phyloP scores from a whole-genome alignment of 495 filamentous ascomycete genomes.

The Penicillium turbatum region DNA sequence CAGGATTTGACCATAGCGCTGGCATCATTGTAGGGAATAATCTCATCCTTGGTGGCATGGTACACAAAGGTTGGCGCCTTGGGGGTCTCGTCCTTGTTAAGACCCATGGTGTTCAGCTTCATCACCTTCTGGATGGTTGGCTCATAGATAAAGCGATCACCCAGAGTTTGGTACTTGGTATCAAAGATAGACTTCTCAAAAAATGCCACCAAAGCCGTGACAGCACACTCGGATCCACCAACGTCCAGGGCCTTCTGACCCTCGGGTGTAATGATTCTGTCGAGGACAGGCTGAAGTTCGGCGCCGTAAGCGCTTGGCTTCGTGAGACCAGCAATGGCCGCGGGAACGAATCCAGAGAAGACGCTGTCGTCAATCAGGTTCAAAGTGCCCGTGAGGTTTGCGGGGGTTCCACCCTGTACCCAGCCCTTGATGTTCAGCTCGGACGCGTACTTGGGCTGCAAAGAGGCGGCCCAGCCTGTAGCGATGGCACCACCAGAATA shows the following conservation, averaged over 20 bases:
- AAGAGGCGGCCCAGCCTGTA: slow-evolving; percentile 49
- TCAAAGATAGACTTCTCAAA: slow-evolving; percentile 23
- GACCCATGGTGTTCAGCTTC: slow-evolving; percentile 22
- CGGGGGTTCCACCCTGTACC: slow-evolving; percentile 45
- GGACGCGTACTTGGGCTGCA: slow-evolving; percentile 50
- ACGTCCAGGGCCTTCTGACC: slow-evolving; percentile 16
- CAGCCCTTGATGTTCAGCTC: slow-evolving; percentile 49
- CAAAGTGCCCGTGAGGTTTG: slow-evolving; percentile 32
- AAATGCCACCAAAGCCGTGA: slow-evolving; percentile 20
- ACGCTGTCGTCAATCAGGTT: slow-evolving; percentile 22
- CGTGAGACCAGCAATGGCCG: slow-evolving; percentile 26
- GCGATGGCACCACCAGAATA: slow-evolving; percentile 57
- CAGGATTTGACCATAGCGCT: slow-evolving; percentile 22
- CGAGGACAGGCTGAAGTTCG: slow-evolving; percentile 22
- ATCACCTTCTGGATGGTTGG: slow-evolving; percentile 21
- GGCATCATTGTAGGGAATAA: slow-evolving; percentile 31
- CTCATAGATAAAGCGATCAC: slow-evolving; percentile 19
- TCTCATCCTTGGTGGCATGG: slow-evolving; percentile 30
- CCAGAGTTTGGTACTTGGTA: slow-evolving; percentile 25
- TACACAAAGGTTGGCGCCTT: slow-evolving; percentile 34
- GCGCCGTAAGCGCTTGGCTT: slow-evolving; percentile 32
- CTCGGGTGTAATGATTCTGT: slow-evolving; percentile 18
- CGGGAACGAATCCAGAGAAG: slow-evolving; percentile 30
- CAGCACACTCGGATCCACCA: slow-evolving; percentile 18
- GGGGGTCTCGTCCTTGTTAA: slow-evolving; percentile 23